Evolutionary conservation across 139 green algal species (phyloP), one percentile per base, ranked within the genome.

Genomic region (Chlorella sp.): DNA sequence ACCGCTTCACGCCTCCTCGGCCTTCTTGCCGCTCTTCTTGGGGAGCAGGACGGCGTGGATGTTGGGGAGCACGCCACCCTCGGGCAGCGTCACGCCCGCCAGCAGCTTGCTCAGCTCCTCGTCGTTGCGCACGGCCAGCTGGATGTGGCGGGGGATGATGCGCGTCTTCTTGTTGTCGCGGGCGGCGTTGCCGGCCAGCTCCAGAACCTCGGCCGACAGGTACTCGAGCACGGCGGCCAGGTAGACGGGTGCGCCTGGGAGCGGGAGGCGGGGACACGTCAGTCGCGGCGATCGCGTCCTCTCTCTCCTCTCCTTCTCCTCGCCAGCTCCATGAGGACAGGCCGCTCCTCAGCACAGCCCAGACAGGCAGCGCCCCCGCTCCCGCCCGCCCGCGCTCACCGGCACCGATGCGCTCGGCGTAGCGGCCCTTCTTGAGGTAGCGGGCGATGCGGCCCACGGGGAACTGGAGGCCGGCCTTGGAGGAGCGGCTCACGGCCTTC

Each of bases 81-180:
- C 64, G 31, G 92, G 87, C 71, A 96, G 95, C 71, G 91, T 95
- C 35, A 94, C 91, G 38, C 73, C 79, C 17, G 85, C 84, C 17
- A 96, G 86, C 71, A 98, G 90, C 90, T 97, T 97, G 90, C 67
- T 83, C 73, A 98, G 90, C 90, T 98, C 94, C 88, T 98, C 93
- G 68, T 98, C 93, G 78, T 97, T 98, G 75, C 92, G 86, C 64
- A 98, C 90, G 43, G 94, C 92, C 46, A 97, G 86, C 87, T 97
- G 92, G 79, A 97, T 96, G 84, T 97, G 92, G 68, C 93, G 83
- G 42, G 92, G 91, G 11, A 92, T 73, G 67, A 97, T 97, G 73
- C 93, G 89, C 56, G 87, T 95, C 91, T 97, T 97, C 88, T 97
- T 97, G 90, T 97, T 97, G 88, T 97, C 93, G 50, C 93, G 86